phyloP scores from a whole-genome alignment of 768 basidiomycete species.

The Clitopilus hobsonii region DNA sequence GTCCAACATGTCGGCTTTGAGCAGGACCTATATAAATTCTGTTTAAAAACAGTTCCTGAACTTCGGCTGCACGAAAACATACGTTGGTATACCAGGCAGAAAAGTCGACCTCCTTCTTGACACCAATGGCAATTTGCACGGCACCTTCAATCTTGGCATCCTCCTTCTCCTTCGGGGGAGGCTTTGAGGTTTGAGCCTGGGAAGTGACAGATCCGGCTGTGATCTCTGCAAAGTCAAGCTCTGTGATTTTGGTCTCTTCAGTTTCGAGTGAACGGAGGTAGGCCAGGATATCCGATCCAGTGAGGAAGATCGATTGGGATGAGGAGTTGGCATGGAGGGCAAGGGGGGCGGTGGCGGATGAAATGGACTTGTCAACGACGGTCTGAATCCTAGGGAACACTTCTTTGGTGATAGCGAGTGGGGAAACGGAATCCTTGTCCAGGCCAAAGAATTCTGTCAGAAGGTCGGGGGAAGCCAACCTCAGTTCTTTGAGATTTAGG shows the following conservation, averaged over 20 bases:
- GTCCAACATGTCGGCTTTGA: conserved; percentile 98
- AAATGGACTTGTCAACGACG: conserved; percentile 76
- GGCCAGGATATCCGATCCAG: conserved; percentile 66
- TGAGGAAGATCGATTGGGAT: conserved; percentile 69
- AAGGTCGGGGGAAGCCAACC: conserved; percentile 83
- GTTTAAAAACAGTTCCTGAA: neutral
- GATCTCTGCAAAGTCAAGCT: conserved; percentile 68
- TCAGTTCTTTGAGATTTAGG: conserved; percentile 80
- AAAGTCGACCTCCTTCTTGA: conserved; percentile 96
- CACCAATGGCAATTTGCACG: conserved; percentile 88
- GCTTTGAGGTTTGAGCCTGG: conserved; percentile 33
- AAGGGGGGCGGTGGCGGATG: conserved; percentile 58
- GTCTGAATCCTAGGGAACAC: conserved; percentile 70
- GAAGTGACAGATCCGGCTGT: conserved; percentile 32
- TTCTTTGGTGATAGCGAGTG: conserved; percentile 61
- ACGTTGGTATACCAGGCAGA: conserved; percentile 92
- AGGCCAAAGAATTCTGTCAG: conserved; percentile 79
- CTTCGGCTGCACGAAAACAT: conserved; percentile 15
- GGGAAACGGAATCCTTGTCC: conserved; percentile 88
- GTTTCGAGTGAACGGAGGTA: conserved; percentile 75
- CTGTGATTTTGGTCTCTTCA: conserved; percentile 56
- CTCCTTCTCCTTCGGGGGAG: conserved; percentile 54
- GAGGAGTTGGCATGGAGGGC: conserved; percentile 77
- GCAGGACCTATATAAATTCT: conserved; percentile 61
- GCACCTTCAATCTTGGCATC: conserved; percentile 83